Base-by-base conservation (phyloP, 768 basidiomycete genomes). In the Chalciporus pseudorubinellus region DNA sequence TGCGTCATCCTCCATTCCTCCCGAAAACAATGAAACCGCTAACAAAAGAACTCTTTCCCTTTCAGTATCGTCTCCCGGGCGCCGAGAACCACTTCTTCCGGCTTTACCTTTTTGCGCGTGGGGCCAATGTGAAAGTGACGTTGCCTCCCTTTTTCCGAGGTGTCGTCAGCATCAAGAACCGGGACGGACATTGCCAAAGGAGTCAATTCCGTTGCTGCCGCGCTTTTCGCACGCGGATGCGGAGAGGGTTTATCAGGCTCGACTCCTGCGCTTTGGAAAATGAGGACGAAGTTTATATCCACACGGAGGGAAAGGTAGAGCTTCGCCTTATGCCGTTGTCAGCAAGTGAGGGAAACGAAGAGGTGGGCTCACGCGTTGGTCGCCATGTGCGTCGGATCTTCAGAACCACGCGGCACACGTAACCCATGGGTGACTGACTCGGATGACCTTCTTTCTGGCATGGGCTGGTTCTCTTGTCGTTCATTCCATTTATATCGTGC, bases 381-480 rank as follows among this genome's bases (percentile, higher is more conserved):
- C 55, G 54, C 55, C 66, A 59, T 51, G 65, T 69, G 58, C 57
- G 65, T 31, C 63, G 58, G 59, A 65, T 69, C 46, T 61, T 69
- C 16, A 45, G 59, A 10, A 20, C 38, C 10, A 39, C 43, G 36
- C 57, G 62, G 46, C 34, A 8, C n/a, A n/a, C 16, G 34, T 36
- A 36, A 8, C 16, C n/a, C 10, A 6, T 36, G 16, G 16, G 18
- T n/a, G n/a, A n/a, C n/a, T n/a, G n/a, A n/a, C n/a, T n/a, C n/a
- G n/a, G n/a, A n/a, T 41, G n/a, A 5, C 10, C 19, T 21, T 34
- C 5, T 22, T 20, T 39, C n/a, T 50, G 34, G 33, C 28, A 44
- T 44, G 60, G 52, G 57, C 48, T 53, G 60, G 58, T 54, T 56
- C 55, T 54, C 63, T 49, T 56, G 41, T 42, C 22, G 31, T 44